Conservation (phyloP, 2,329 filamentous ascomycete species). For the Colletotrichum sp. region DNA sequence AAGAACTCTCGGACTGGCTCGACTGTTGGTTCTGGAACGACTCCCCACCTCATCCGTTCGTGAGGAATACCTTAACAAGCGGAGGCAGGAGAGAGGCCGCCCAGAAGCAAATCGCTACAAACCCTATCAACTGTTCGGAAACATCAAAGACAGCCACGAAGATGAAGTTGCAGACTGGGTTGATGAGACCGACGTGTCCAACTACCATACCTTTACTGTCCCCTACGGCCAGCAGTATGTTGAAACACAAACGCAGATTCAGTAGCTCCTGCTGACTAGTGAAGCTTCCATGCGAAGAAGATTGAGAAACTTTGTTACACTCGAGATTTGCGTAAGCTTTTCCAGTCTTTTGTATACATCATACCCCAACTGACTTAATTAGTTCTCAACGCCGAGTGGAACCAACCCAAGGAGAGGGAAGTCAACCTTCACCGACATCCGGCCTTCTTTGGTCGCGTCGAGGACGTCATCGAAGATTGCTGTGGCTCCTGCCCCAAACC, state of each 20-base stretch:
- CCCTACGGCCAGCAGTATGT: conserved; percentile 61
- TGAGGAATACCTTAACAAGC: conserved; percentile 72
- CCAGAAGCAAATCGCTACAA: conserved; percentile 56
- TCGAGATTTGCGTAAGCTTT: conserved; percentile 65
- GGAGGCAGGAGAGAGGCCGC: conserved; percentile 74
- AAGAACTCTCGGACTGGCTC: conserved; percentile 76
- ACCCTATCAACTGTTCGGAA: conserved; percentile 56
- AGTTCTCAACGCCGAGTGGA: conserved; percentile 86
- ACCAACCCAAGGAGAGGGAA: conserved; percentile 73
- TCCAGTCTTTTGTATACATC: neutral
- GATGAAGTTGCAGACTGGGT: conserved; percentile 88
- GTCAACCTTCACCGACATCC: conserved; percentile 84
- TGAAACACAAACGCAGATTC: neutral
- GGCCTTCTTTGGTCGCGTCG: conserved; percentile 79
- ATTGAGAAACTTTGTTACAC: conserved; percentile 86
- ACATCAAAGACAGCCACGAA: conserved; percentile 78
- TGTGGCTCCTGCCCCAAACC: conserved; percentile 79
- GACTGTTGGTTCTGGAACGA: conserved; percentile 79
- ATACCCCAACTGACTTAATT: neutral
- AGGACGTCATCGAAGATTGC: conserved; percentile 80
- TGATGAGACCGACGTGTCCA: conserved; percentile 74
- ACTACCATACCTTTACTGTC: conserved; percentile 79
- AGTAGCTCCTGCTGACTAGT: neutral
- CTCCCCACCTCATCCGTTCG: conserved; percentile 72
- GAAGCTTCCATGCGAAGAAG: conserved; percentile 62